These are phyloP conservation scores for Gloeostereum incarnatum DNA, from an alignment of 768 basidiomycete species.

Conservation along the genomic window DNA sequence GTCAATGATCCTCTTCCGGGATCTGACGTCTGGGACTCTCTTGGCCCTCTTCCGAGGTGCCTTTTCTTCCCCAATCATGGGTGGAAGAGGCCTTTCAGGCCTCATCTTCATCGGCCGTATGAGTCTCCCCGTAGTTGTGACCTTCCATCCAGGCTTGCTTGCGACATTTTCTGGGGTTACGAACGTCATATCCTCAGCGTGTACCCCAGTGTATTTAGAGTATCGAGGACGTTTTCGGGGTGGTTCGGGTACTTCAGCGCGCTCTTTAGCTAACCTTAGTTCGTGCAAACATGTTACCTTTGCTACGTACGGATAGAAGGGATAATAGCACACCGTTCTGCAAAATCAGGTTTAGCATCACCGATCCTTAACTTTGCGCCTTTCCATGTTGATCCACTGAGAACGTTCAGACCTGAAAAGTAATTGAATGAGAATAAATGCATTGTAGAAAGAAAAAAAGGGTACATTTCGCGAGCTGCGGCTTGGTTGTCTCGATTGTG, in stretches of 20 bases:
- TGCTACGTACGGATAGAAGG: slow-evolving; percentile 8
- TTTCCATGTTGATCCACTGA: slow-evolving; percentile 83
- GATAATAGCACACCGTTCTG: slow-evolving; percentile 38
- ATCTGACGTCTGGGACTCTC: slow-evolving; percentile 44
- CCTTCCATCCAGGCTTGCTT: slow-evolving; percentile 54
- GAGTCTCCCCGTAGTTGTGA: slow-evolving; percentile 56
- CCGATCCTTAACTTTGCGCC: slow-evolving; percentile 78
- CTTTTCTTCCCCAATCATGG: slow-evolving; percentile 14
- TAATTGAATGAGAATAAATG: slow-evolving; percentile 2
- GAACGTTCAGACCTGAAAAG: slow-evolving; percentile 52
- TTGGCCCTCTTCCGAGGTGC: slow-evolving; percentile 32
- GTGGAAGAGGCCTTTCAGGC: slow-evolving; percentile 50
- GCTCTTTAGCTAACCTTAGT: slow-evolving; percentile 25
- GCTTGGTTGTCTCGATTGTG: slow-evolving; percentile 55
- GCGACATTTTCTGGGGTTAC: slow-evolving; percentile 49
- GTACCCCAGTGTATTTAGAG: slow-evolving; percentile 23
- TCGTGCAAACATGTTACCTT: slow-evolving; percentile 9
- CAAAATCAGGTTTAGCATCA: slow-evolving; percentile 73
- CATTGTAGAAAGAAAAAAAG: not conserved
- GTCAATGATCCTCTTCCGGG: slow-evolving; percentile 60
- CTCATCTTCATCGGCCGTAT: slow-evolving; percentile 64
- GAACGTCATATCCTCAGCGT: slow-evolving; percentile 56
- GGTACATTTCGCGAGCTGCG: slow-evolving; percentile 59
- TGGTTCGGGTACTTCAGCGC: slow-evolving; percentile 19
- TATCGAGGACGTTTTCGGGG: slow-evolving; percentile 33